These are phyloP conservation scores for Auriculariales sp. DNA, from an alignment of 768 basidiomycete species.

Conservation along the genomic window DNA sequence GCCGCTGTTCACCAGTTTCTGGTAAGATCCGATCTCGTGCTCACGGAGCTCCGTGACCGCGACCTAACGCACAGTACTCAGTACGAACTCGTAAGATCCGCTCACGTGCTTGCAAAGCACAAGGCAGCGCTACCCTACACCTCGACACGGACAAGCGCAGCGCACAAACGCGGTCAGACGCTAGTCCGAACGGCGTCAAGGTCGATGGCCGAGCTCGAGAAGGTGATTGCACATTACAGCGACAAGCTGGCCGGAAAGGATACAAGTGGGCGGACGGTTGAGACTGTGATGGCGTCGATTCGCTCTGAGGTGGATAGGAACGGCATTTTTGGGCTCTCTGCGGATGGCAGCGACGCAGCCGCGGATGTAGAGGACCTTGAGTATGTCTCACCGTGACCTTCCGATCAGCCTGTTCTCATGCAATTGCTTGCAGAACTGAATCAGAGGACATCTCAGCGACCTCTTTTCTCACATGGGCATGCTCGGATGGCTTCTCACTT, in stretches of 20 bases:
- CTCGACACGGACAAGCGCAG: conserved; percentile 18
- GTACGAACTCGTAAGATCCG: conserved; percentile 55
- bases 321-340: conserved; percentile 25
- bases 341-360: conserved; percentile 19
- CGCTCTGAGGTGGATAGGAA: conserved; percentile 45
- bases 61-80: conserved; percentile 11
- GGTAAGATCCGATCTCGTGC: conserved; percentile 24
- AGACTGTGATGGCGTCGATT: conserved; percentile 41
- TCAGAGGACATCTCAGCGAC: conserved; percentile 30
- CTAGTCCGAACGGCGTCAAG: conserved; percentile 10
- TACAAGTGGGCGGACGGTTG: conserved; percentile 32
- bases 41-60: neutral
- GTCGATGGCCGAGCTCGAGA: conserved; percentile 1
- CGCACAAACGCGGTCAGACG: conserved; percentile 18
- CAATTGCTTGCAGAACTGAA: conserved; percentile 18
- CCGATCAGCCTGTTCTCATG: neutral
- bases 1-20: conserved; percentile 43
- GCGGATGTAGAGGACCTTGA: conserved; percentile 18
- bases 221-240: neutral
- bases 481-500: conserved; percentile 36
- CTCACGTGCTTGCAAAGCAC: conserved; percentile 34
- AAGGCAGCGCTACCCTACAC: conserved; percentile 23
- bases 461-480: conserved; percentile 41
- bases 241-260: conserved; percentile 8
- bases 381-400: conserved; percentile 30